These are phyloP conservation scores for Phytophthora ohioensis DNA, from an alignment of 352 stramenopile species.

Conservation along the genomic window DNA sequence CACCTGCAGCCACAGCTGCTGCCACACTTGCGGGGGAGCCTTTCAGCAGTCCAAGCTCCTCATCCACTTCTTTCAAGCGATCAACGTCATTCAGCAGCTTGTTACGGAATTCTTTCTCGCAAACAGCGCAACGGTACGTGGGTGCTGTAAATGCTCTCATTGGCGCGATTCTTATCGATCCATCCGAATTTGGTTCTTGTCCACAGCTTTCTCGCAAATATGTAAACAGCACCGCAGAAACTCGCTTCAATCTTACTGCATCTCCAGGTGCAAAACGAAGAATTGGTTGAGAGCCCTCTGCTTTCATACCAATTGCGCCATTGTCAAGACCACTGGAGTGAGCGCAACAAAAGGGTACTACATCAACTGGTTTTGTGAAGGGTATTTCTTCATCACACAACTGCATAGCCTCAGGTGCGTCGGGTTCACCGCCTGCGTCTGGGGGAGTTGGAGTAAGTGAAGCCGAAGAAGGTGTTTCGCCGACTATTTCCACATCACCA, in stretches of 20 bases:
- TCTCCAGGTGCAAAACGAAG: conserved; percentile 63
- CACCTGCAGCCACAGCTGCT: conserved; percentile 33
- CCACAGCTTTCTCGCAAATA: conserved; percentile 54
- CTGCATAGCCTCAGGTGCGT: not conserved
- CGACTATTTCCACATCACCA: conserved; percentile 23
- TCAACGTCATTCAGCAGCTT: conserved; percentile 66
- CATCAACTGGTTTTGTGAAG: conserved; percentile 61
- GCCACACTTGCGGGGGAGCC: conserved; percentile 30
- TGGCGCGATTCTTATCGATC: not conserved
- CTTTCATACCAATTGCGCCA: not conserved
- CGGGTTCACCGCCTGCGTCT: conserved; percentile 4
- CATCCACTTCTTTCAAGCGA: conserved; percentile 54
- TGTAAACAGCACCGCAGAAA: conserved; percentile 59
- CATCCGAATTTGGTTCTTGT: conserved; percentile 7
- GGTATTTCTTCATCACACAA: conserved; percentile 55
- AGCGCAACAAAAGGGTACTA: conserved; percentile 55
- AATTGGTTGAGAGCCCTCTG: conserved; percentile 3
- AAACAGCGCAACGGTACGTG: conserved; percentile 57
- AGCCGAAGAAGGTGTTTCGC: conserved; percentile 12
- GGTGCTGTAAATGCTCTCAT: conserved; percentile 53
- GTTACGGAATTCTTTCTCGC: conserved; percentile 57
- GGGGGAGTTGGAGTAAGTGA: conserved; percentile 9
- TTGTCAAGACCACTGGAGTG: conserved; percentile 42
- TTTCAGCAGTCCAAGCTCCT: conserved; percentile 67
- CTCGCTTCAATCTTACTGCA: conserved; percentile 62